These are phyloP conservation scores for Thuja plicata DNA, from an alignment of 83 land plant species.

Conservation along the genomic window DNA sequence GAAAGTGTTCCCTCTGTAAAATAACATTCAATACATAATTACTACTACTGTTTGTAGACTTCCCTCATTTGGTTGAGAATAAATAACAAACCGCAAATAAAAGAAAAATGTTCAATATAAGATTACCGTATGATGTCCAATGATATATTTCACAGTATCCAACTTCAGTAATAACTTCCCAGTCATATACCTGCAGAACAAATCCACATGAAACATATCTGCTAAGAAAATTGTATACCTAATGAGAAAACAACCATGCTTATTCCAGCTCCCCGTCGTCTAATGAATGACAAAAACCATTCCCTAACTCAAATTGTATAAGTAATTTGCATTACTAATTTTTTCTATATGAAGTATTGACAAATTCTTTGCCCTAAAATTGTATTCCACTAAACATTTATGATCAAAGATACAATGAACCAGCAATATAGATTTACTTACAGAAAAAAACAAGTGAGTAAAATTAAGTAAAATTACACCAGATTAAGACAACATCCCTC, in stretches of 20 bases:
- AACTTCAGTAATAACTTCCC: constrained; percentile 92
- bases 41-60: background rate
- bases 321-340: background rate
- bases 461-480: background rate
- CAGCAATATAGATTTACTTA: background rate
- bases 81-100: background rate
- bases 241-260: background rate
- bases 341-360: background rate
- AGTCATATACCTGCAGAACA: constrained; percentile 74
- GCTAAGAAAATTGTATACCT: background rate
- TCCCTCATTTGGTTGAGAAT: background rate
- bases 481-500: background rate
- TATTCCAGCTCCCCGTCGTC: background rate
- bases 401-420: background rate
- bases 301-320: background rate
- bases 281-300: background rate
- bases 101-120: background rate
- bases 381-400: too few relatives aligned
- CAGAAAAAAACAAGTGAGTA: background rate
- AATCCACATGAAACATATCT: background rate
- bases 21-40: background rate
- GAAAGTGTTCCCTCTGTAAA: constrained; percentile 90
- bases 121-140: constrained; percentile 83
- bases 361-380: background rate
- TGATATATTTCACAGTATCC: constrained; percentile 80